Base-by-base conservation (phyloP, 2,329 filamentous ascomycete genomes). In the Aspergillus sp. region DNA sequence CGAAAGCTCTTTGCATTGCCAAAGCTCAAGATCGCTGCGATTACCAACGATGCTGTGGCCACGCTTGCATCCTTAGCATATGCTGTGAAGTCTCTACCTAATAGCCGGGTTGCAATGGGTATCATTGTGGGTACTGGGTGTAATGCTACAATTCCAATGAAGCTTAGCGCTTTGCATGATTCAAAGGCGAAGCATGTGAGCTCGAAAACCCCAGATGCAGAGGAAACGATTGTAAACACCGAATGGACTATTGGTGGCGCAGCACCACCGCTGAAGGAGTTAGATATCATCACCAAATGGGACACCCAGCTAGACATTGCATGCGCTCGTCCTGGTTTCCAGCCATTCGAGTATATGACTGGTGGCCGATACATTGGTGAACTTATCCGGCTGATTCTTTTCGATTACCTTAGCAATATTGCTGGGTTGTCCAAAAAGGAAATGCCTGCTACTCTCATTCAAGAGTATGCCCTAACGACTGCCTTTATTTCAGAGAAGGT, bases 271-370 rank as follows among this genome's bases (percentile, higher is more conserved):
- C 69, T 91, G 42, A 72, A 75, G 26, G 74, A 82, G 26, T 57
- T 70, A 19, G 54, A 62, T 9, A 74, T 90, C 38, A 78, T 88
- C 40, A 90, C 79, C 7, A 69, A 68, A 31, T 91, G 87, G 87
- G 88, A 93, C 56, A 66, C 72, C 7, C 68, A 75, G 46, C 73
- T 93, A 5, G 86, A 90, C 53, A 66, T 66, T 5, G 77, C 81
- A 37, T 84, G 83, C 53, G 83, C 88, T 54, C 73, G 72, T 6
- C 85, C 87, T 0, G 86, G 87, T 0, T 90, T 91, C 54, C 87
- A 91, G 52, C 86, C 87, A 0, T 78, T 91, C 13, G 88, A 93
- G 60, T 91, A 90, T 66, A 88, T 91, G 84, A 90, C 86, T 1
- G 80, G 86, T 3, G 86, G 86, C 2, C 75, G 86, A 33, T 90